phyloP scores from a whole-genome alignment of 306 rosid genomes.

The Vigna trinervia region DNA sequence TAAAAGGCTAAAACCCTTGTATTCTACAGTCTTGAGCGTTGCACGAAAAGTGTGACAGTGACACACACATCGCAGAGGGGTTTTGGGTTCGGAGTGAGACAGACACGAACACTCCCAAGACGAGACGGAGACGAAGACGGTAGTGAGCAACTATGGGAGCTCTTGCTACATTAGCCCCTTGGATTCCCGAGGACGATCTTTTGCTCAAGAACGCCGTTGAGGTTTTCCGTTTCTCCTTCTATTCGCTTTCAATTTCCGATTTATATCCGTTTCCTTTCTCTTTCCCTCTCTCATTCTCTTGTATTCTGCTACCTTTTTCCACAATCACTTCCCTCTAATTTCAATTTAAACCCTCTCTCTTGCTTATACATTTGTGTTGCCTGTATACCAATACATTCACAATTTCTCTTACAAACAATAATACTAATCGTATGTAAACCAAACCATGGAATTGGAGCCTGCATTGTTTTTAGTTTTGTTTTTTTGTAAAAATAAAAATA shows the following conservation, averaged over 20 bases:
- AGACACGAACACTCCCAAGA: background rate
- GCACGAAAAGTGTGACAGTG: background rate
- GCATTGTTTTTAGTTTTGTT: background rate
- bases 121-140: background rate
- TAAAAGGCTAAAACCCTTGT: constrained; percentile 39
- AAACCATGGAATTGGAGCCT: background rate
- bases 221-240: constrained; percentile 51
- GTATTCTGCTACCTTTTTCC: background rate
- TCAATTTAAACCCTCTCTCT: background rate
- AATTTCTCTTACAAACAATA: background rate
- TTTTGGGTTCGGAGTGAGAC: constrained; percentile 9
- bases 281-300: background rate
- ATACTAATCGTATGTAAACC: background rate
- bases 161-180: constrained; percentile 60
- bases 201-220: constrained; percentile 85
- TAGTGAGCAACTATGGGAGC: constrained; percentile 65
- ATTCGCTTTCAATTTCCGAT: background rate
- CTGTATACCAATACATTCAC: background rate
- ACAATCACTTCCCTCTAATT: background rate
- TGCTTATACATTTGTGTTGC: background rate
- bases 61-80: background rate
- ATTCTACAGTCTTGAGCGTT: background rate
- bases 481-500: background rate
- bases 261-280: background rate
- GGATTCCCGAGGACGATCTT: constrained; percentile 87